These are phyloP conservation scores for Melanomma pulvis-pyrius DNA, from an alignment of 495 filamentous ascomycete genomes.

Conservation along the genomic window DNA sequence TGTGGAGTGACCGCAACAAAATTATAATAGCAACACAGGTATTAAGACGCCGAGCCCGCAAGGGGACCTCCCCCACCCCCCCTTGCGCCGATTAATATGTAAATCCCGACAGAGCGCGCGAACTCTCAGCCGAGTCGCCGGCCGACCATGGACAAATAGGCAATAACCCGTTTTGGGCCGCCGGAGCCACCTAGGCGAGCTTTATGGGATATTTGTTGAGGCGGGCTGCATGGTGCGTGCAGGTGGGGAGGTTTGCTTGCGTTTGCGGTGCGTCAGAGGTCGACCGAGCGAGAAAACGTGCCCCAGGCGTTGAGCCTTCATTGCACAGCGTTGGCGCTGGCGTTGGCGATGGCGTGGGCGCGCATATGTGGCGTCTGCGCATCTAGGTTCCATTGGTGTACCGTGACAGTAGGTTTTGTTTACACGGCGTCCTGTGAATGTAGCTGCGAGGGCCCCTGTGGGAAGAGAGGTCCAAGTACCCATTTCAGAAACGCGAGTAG, in stretches of 20 bases:
- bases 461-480: not conserved
- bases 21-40: too few relatives aligned
- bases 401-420: not conserved
- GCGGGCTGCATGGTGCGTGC: not conserved
- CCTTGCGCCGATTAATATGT: not conserved
- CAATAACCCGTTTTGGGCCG: not conserved
- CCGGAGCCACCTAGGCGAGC: not conserved
- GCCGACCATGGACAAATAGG: not conserved
- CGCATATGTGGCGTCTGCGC: not conserved
- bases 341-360: not conserved
- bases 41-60: too few relatives aligned
- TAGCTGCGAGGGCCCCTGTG: not conserved
- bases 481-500: not conserved
- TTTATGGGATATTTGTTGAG: not conserved
- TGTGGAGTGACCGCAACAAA: not conserved
- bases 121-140: not conserved
- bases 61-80: too few relatives aligned
- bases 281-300: not conserved
- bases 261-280: too few relatives aligned
- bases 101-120: not conserved
- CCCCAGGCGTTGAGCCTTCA: not conserved
- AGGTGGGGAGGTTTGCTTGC: too few relatives aligned
- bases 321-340: not conserved
- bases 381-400: not conserved
- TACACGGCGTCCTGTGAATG: not conserved